A percentile compares a stretch with the other conserved stretches of the same genome.
Conservation (phyloP, 768 basidiomycete genomes). For the Lactarius hengduanensis region DNA sequence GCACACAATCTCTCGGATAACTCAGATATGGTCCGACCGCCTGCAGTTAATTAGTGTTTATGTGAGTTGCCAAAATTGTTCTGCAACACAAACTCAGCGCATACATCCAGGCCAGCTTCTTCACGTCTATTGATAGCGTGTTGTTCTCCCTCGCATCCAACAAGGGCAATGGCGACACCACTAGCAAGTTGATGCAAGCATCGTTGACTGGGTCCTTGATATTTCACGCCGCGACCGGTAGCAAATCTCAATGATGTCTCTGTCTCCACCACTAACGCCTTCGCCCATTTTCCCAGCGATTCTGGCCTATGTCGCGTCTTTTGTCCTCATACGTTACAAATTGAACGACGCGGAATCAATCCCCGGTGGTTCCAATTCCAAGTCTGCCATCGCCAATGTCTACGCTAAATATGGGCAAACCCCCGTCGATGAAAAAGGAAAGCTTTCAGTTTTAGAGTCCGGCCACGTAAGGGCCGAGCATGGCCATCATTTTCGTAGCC, state of each 20-base stretch:
- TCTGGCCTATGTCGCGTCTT: conserved; percentile 23
- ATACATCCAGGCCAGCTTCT: conserved; percentile 22
- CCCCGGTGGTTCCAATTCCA: background rate
- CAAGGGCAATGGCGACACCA: background rate
- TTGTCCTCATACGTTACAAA: conserved; percentile 23
- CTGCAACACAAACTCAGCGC: background rate
- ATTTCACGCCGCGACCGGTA: conserved; percentile 25
- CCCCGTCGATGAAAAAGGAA: background rate
- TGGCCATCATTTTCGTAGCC: background rate
- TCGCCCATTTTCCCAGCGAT: conserved; percentile 13
- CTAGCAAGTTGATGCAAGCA: conserved; percentile 17
- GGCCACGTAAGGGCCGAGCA: background rate
- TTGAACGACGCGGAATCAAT: conserved; percentile 12
- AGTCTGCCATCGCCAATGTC: background rate
- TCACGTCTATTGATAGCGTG: conserved; percentile 25
- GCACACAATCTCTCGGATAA: conserved; percentile 18
- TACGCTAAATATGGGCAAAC: conserved; percentile 8
- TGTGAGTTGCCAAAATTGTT: conserved; percentile 7
- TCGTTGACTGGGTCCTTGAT: conserved; percentile 21
- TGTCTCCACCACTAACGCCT: background rate
- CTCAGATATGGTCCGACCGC: conserved; percentile 24
- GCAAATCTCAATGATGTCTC: background rate
- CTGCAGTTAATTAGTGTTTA: conserved; percentile 23
- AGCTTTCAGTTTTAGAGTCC: conserved; percentile 17
- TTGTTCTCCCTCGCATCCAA: conserved; percentile 25